Base-by-base conservation (phyloP, 257 asterid species). In the Fraxinus anomala region DNA sequence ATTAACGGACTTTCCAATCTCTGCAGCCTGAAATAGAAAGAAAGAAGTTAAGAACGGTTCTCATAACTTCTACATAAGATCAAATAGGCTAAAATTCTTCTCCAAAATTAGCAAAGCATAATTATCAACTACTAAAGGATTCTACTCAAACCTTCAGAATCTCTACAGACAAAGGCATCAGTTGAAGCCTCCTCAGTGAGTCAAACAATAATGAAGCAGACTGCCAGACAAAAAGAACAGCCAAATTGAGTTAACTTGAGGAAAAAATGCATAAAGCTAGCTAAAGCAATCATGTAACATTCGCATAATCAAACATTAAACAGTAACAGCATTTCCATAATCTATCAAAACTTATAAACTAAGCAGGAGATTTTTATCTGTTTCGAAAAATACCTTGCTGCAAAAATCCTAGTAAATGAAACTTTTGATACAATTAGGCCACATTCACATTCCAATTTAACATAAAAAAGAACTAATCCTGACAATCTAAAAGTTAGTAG, bases 171-270 rank as follows among this genome's bases (percentile, higher is more conserved):
- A 94, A 81, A 82, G 76, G 88, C 96, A 88, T 89, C 54, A 92
- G 82, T 83, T 94, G 97, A 76, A 94, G 93, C 93, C 87, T 86
- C 87, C 93, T 89, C 84, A 94, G 81, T 13, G 90, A 92, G 73
- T 91, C 96, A 77, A 76, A 86, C 86, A 94, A 73, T 75, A 69
- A 26, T 23, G 86, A 37, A 77, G 80, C 94, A 75, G 97, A 79
- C 96, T 89, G 97, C 59, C 71, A 81, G 65, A 56, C 26, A 82
- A 21, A 40, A 76, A 74, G 40, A 68, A 81, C 56, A 69, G 73
- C 66, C 76, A 75, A 73, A 73, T 78, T 73, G 68, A 69, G 23
- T 49, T 13, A 16, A 16, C 61, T 49, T 17, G 61, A 61, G 42
- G 23, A 47, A 24, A 54, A 36, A 47, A n/a, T 49, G 4, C 82